Evolutionary conservation across 2,329 filamentous ascomycete genomes (phyloP), one percentile per base, ranked within the genome.

Genomic region (Pseudocercospora pini-densiflorae): DNA sequence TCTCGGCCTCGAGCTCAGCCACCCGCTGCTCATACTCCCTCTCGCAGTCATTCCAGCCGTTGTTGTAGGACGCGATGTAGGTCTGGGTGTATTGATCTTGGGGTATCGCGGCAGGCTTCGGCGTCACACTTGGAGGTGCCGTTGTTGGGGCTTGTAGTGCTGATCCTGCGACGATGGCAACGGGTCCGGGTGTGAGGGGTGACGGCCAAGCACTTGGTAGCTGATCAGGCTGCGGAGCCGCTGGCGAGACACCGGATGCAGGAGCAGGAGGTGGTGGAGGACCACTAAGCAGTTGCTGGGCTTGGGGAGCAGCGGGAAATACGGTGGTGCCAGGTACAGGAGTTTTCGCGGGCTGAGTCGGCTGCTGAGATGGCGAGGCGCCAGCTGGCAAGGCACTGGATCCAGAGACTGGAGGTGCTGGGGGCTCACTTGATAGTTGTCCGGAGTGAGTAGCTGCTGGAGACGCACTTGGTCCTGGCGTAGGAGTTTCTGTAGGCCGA

Each of bases 1-100:
- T 36, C 3, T 58, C 55, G 8, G 31, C 55, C 6, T 19, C 55
- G 16, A 36, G 19, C 27, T 55, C 27, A 27, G 51, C 27, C 12
- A 31, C 16, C 6, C 24, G 51, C 16, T 36, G 29, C n/a, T 43
- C 8, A 10, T 40, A 58, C 8, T 58, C 55, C 7, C 55, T 6
- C 31, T 58, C 55, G 24, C 55, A 58, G 9, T 58, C 55, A 2
- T 58, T 19, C 55, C 55, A 58, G 1, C 55, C 55, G n/a, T 23
- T 36, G 55, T 58, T 58, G 31, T 58, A 58, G n/a, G 55, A 58
- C 4, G 27, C 29, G n/a, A 58, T 58, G 55, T 58, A 58, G 3
- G 27, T 36, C 19, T 58, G 55, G 8, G 55, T 58, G 55, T 40
- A 36, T 3, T 31, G 55, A 23, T 36, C 27, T 36, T 36, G 31